Base-by-base conservation (phyloP, 2,329 filamentous ascomycete genomes). In the Verticillium isaacii region DNA sequence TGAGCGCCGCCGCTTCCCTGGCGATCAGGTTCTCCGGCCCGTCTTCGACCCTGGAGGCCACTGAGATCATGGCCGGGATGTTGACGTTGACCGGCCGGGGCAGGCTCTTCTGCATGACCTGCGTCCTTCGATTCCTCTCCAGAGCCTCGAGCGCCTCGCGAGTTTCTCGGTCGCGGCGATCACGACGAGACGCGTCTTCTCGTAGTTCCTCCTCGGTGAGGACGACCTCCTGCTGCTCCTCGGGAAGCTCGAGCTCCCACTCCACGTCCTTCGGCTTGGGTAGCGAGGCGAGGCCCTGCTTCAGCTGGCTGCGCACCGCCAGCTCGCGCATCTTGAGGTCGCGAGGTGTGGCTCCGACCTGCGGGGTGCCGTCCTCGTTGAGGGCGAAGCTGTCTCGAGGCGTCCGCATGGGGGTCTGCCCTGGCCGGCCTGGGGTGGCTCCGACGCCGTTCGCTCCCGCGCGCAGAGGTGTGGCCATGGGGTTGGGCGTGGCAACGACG, bases 251-350 rank as follows among this genome's bases (percentile, higher is more conserved):
- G 56, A 98, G 86, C 68, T 98, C 95, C 89, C 92, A 98, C 67
- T 97, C 93, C 0, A 87, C 90, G 71, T 97, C 92, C 71, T 96
- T 97, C 0, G 95, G 95, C 71, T 91, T 96, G 1, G 95, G 95
- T 17, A 99, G 82, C 25, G 91, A 87, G 5, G 92, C 85, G n/a
- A 99, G 84, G 52, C 89, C 85, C 58, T 85, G 82, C 63, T 86
- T 86, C 7, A 99, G 79, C 65, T 89, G 86, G 63, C 86, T 84
- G 54, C 88, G 88, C 66, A 88, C 75, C 6, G 88, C 86, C 63
- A 89, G 80, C 64, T 96, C 89, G 25, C 86, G 86, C 68, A 90
- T 77, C 68, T 85, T 89, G 32, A 93, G 77, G 63, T 97, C 93
- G 54, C 86, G 85, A 3, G 92, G 91, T 2, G 93, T 96, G 59